Conservation (phyloP, 2,329 filamentous ascomycete species). For the Paecilomyces sp. region DNA sequence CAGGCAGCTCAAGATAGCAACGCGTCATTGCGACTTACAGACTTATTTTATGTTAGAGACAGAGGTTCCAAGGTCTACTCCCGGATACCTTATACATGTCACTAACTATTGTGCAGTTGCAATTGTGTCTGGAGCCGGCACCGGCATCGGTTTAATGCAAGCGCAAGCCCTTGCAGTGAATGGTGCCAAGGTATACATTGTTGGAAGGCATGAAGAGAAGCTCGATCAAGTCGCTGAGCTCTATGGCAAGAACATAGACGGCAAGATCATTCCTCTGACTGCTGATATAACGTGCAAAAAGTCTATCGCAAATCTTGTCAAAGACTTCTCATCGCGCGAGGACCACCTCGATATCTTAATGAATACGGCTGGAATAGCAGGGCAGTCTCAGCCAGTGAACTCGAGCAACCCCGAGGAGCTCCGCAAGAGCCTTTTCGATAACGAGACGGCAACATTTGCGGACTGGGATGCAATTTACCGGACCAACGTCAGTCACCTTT, state of each 20-base stretch:
- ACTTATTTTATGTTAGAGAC: not conserved
- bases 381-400: constrained; percentile 48
- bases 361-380: constrained; percentile 59
- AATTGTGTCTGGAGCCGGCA: constrained; percentile 53
- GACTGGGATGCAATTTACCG: constrained; percentile 67
- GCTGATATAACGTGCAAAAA: constrained; percentile 60
- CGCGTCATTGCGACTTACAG: not conserved
- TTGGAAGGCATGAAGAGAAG: constrained; percentile 42
- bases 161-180: constrained; percentile 53
- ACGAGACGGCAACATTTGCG: constrained; percentile 51
- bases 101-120: not conserved
- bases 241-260: constrained; percentile 42
- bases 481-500: constrained; percentile 68
- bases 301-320: constrained; percentile 50
- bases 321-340: constrained; percentile 52
- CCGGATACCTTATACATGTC: not conserved
- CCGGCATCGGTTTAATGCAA: constrained; percentile 60
- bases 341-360: constrained; percentile 64
- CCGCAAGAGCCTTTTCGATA: constrained; percentile 57
- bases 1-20: not conserved
- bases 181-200: constrained; percentile 56
- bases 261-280: constrained; percentile 54
- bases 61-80: not conserved
- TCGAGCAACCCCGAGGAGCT: constrained; percentile 48
- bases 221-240: constrained; percentile 25